Base-by-base conservation (phyloP, 208 protist genomes). In the Trypanosoma melophagium region DNA sequence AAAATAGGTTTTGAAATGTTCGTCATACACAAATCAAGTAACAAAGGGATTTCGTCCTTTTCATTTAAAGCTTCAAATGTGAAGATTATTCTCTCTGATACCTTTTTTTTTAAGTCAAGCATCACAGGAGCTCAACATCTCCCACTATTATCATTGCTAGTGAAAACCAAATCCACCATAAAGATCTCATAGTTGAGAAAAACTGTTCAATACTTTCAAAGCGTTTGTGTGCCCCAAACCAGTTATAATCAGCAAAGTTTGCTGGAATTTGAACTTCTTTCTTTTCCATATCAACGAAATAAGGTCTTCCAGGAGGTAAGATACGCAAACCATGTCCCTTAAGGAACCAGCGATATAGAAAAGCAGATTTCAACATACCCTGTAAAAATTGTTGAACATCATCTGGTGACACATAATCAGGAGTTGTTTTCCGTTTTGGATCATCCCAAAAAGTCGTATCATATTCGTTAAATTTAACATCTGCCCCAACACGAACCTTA, bases 211-310 rank as follows among this genome's bases (percentile, higher is more conserved):
- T 16, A n/a, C 49, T 47, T 51, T 86, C 83, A 64, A 92, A 92
- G 7, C 73, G 71, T 40, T 44, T 24, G 71, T 96, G 90, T 8
- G 83, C 84, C 21, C 50, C 76, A 41, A 87, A 59, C 86, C 90
- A 97, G 51, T 90, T 95, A 69, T 86, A 94, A 8, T 95, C 83
- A 0, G 70, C 65, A 80, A 97, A 96, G 76, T 97, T 94, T 25
- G 83, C 77, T 0, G 93, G 93, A 14, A 97, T 72, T 38, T 86
- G 75, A 14, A 97, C 44, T 47, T 93, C 83, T 35, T 89, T 95
- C 22, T 80, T 84, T 25, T 92, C 81, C 40, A 85, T 25, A 61
- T 95, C 84, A 13, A 84, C 73, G 47, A 78, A 85, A 67, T 96
- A 95, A 7, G 82, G 63, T 1, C 63, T 52, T n/a, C 92, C 92